phyloP scores from a whole-genome alignment of 2,329 filamentous ascomycete species.

The Xylariaceae sp. region DNA sequence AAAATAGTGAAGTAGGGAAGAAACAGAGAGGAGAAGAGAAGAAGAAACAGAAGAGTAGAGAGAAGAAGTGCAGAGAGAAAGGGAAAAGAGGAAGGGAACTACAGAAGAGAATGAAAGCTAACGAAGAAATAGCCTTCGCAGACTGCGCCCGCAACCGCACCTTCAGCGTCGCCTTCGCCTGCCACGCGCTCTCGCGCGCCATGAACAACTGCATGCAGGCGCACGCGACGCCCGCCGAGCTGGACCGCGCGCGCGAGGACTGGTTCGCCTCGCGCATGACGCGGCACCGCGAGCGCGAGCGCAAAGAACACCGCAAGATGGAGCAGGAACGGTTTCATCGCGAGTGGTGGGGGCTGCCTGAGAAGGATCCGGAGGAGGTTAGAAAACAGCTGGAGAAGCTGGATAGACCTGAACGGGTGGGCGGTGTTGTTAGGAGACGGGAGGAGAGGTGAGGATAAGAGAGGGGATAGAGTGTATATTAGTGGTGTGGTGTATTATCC shows the following conservation, averaged over 20 bases:
- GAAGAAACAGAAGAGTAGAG: no score
- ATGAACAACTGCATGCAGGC: slow-evolving; percentile 95
- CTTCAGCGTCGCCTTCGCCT: slow-evolving; percentile 81
- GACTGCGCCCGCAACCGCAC: slow-evolving; percentile 83
- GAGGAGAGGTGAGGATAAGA: neutral
- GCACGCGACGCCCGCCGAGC: slow-evolving; percentile 76
- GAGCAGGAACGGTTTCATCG: slow-evolving; percentile 61
- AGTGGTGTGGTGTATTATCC: slow-evolving; percentile 3
- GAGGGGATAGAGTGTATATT: neutral
- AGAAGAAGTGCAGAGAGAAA: no score
- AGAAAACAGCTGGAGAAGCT: slow-evolving; percentile 49
- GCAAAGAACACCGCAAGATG: slow-evolving; percentile 52
- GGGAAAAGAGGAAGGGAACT: no score
- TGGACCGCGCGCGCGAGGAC: slow-evolving; percentile 84
- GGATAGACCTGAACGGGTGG: slow-evolving; percentile 48
- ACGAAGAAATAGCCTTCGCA: slow-evolving; percentile 65
- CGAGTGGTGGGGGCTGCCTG: slow-evolving; percentile 63
- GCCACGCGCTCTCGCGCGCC: slow-evolving; percentile 67
- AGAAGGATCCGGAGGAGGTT: slow-evolving; percentile 48
- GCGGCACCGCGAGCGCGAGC: slow-evolving; percentile 61
- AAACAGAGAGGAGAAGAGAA: no score
- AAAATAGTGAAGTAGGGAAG: no score
- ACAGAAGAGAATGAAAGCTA: neutral
- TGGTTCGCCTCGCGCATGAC: slow-evolving; percentile 81
- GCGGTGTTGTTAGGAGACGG: slow-evolving; percentile 34